phyloP scores from a whole-genome alignment of 768 basidiomycete species.

The Coprinopsis strossmayeri region DNA sequence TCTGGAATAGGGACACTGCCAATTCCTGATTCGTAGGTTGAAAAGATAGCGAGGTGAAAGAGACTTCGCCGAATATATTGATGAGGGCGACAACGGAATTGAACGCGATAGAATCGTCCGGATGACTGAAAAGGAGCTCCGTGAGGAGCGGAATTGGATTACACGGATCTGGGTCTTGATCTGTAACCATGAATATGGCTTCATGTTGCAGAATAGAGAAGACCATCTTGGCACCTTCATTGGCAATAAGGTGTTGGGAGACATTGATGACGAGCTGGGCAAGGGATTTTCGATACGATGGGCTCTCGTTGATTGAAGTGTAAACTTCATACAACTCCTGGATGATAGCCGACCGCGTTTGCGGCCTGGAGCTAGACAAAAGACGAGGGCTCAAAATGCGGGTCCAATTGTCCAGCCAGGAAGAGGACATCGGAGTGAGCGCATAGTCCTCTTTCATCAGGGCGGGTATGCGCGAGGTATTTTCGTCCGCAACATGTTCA shows the following conservation, averaged over 20 bases:
- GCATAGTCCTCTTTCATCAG: conserved; percentile 64
- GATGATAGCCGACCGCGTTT: conserved; percentile 53
- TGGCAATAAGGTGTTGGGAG: conserved; percentile 20
- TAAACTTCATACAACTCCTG: conserved; percentile 52
- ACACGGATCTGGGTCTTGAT: too few relatives aligned
- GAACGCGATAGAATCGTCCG: not conserved
- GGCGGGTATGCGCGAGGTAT: conserved; percentile 55
- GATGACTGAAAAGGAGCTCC: conserved; percentile 36
- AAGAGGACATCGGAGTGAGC: conserved; percentile 62
- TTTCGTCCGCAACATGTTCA: conserved; percentile 61
- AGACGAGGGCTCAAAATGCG: conserved; percentile 40
- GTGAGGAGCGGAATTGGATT: conserved; percentile 57
- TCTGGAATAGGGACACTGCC: conserved; percentile 46
- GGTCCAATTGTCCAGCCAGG: conserved; percentile 68
- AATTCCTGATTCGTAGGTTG: conserved; percentile 39
- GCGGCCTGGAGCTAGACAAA: conserved; percentile 35
- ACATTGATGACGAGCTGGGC: conserved; percentile 50
- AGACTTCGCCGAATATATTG: conserved; percentile 60
- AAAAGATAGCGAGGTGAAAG: conserved; percentile 60
- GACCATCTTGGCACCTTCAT: conserved; percentile 32
- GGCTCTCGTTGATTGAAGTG: conserved; percentile 64
- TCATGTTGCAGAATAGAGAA: conserved; percentile 69
- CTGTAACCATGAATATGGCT: conserved; percentile 55
- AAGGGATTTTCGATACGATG: conserved; percentile 48
- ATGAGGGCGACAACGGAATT: conserved; percentile 56